These are phyloP conservation scores for Marasmius oreades DNA, from an alignment of 1,284 basidiomycete genomes.

Conservation along the genomic window DNA sequence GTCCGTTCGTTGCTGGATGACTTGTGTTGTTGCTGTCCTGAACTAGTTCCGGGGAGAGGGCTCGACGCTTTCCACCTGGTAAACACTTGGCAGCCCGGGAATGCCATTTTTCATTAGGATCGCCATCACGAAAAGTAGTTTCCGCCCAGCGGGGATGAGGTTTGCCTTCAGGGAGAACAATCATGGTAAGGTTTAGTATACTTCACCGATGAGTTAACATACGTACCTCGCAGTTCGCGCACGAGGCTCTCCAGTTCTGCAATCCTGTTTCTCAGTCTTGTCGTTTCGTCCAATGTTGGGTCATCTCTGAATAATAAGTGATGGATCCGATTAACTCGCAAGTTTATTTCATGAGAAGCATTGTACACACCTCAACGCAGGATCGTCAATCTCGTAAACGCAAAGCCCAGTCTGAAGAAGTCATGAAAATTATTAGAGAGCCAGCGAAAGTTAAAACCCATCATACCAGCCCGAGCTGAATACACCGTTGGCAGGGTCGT, in stretches of 20 bases:
- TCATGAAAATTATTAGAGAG: constrained; percentile 11
- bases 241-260: constrained; percentile 89
- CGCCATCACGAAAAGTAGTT: constrained; percentile 69
- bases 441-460: constrained; percentile 16
- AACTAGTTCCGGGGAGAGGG: constrained; percentile 35
- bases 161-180: constrained; percentile 48
- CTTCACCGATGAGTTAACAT: constrained; percentile 2
- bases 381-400: constrained; percentile 90
- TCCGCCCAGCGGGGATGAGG: constrained; percentile 82
- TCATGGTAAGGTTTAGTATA: not conserved
- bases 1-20: constrained; percentile 23
- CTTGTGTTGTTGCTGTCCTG: constrained; percentile 27
- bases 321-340: constrained; percentile 12
- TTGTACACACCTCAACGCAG: constrained; percentile 63
- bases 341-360: constrained; percentile 6
- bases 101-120: constrained; percentile 79
- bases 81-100: constrained; percentile 71
- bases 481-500: constrained; percentile 84
- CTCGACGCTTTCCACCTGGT: constrained; percentile 37
- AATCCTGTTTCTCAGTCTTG: constrained; percentile 77
- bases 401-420: constrained; percentile 75
- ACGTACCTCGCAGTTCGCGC: constrained; percentile 71
- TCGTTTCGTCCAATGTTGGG: constrained; percentile 78
- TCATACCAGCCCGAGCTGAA: constrained; percentile 72
- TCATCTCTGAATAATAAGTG: constrained; percentile 63